Percentiles rank a stretch among this genome's conserved stretches.
phyloP scores from a whole-genome alignment of 805 yeast species.

The Scheffersomyces stipitis region DNA sequence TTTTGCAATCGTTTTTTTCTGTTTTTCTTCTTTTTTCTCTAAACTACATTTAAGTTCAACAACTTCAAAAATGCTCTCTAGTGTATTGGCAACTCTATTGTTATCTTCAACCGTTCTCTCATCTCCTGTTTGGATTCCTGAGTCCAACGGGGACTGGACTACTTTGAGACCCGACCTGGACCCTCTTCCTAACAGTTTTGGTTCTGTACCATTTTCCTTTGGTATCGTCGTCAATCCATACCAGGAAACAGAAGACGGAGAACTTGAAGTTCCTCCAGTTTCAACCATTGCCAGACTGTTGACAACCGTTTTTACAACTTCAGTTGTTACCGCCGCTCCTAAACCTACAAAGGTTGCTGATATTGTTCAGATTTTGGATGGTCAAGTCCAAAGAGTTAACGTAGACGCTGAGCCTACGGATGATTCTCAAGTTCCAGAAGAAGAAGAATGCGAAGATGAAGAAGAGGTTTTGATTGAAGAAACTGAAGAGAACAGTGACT shows the following conservation, averaged over 20 bases:
- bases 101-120: constrained; percentile 10
- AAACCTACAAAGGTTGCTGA: constrained; percentile 22
- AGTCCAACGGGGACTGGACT: constrained; percentile 37
- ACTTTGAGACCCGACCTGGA: constrained; percentile 22
- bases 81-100: constrained; percentile 1
- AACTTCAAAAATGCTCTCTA: constrained; percentile 1
- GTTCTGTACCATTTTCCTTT: constrained; percentile 32
- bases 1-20: too few species aligned
- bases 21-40: constrained; percentile 1
- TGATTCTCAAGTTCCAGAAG: constrained; percentile 3
- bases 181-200: constrained; percentile 16
- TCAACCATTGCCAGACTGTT: constrained; percentile 8
- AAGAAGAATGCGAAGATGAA: constrained; percentile 5
- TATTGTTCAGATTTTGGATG: constrained; percentile 26
- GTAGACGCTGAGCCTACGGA: too few species aligned
- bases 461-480: too few species aligned
- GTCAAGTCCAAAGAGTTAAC: constrained; percentile 24
- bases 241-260: constrained; percentile 17
- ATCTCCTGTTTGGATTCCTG: constrained; percentile 23
- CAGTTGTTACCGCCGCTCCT: constrained; percentile 18
- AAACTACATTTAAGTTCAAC: not conserved
- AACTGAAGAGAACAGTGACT: constrained; percentile 1
- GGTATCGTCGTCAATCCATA: constrained; percentile 36
- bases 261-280: constrained; percentile 16
- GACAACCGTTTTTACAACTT: constrained; percentile 11